Evolutionary conservation across 225 moss, liverwort and hornwort species (phyloP).

Genomic region (Straminergon stramineum): DNA sequence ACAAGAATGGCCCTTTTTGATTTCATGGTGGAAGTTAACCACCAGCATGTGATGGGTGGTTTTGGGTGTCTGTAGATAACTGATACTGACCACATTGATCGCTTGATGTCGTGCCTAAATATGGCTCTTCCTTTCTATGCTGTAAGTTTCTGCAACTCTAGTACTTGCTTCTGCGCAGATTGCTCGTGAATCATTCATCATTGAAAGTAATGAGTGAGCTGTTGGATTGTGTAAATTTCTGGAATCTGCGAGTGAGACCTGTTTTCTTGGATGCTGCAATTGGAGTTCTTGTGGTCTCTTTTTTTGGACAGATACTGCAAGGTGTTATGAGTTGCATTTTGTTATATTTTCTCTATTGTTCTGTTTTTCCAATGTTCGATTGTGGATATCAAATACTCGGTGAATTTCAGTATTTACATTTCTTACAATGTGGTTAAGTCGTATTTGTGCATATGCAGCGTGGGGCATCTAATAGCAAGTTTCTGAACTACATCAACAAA

Average conservation of each 20-base stretch:
- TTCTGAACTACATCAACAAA: conserved; percentile 94
- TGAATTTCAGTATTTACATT: neutral
- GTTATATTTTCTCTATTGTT: neutral
- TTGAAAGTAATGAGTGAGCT: neutral
- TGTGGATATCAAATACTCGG: neutral
- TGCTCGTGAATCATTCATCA: neutral
- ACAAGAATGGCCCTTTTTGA: neutral
- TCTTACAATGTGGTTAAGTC: neutral
- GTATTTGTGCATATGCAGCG: conserved; percentile 43
- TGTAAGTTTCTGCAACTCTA: conserved; percentile 27
- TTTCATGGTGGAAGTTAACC: neutral
- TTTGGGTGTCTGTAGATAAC: conserved; percentile 52
- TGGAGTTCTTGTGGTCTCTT: neutral
- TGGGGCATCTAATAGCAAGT: conserved; percentile 97
- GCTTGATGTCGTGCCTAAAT: conserved; percentile 95
- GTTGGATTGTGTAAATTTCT: neutral
- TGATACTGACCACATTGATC: conserved; percentile 97
- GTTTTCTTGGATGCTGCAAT: neutral
- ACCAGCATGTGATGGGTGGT: conserved; percentile 7
- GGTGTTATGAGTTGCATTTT: neutral
- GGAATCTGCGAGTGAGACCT: neutral
- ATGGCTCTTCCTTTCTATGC: conserved; percentile 98
- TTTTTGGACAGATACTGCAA: neutral
- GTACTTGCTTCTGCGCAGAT: neutral
- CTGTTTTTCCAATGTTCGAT: neutral